Base-by-base conservation (phyloP, 345 rosid species). In the Streptanthus diversifolius region DNA sequence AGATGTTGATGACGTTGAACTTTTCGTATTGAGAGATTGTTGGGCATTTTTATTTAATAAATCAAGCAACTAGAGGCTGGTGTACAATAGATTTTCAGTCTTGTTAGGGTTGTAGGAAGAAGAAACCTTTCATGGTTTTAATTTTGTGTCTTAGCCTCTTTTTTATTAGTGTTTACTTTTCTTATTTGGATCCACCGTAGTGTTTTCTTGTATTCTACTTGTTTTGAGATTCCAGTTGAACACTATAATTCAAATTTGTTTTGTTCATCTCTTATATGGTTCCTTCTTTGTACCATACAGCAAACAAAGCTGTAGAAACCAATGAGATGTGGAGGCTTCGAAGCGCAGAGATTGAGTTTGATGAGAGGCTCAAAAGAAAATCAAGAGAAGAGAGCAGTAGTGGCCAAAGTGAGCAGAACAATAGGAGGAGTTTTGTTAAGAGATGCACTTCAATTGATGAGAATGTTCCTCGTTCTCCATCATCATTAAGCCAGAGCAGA, bases 241-340 rank as follows among this genome's bases (percentile, higher is more conserved):
- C 32, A 25, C 53, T 47, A 47, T 7, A n/a, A 25, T 37, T 19
- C 17, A 40, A 6, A 4, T 15, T 32, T 45, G 41, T 56, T 66
- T 74, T 1, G 9, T 41, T 17, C 22, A 3, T 36, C 36, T 57
- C 73, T 66, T 27, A 48, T 66, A 10, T 47, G 15, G 27, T 57
- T 66, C 12, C 36, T 61, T 54, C 40, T 61, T 33, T 61, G 35
- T 7, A 9, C 15, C 11, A 9, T 53, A 9, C 84, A 91, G 98
- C 96, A 48, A 91, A 91, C 78, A 85, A 83, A 88, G 84, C 85
- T 45, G 90, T 88, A 64, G 96, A 93, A 79, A 89, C 88, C 61
- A 87, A 79, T 65, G 98, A 93, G 80, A 89, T 93, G 96, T 93
- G 97, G 95, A 85, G 81, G 25, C 72, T 80, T 56, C 89, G 91